Percentiles rank a stretch among this genome's conserved stretches.
These are phyloP conservation scores for Kodamaea jinghongensis DNA, from an alignment of 805 yeast genomes.

Conservation along the genomic window DNA sequence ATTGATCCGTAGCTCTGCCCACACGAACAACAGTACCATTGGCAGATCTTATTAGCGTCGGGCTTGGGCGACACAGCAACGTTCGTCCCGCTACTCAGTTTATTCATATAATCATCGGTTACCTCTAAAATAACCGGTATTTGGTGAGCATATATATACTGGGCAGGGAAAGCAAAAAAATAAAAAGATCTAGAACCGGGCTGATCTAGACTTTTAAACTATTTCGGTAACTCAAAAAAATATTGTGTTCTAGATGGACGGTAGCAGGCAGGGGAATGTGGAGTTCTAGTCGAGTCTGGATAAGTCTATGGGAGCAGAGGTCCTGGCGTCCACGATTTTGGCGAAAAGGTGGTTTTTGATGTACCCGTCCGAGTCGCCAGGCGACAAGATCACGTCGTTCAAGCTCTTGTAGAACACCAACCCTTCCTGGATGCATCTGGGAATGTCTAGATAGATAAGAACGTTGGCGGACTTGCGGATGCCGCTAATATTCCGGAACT, in stretches of 20 bases:
- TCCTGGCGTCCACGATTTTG: constrained; percentile 18
- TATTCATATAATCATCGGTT: no score
- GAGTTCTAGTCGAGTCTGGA: no score
- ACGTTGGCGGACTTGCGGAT: constrained; percentile 59
- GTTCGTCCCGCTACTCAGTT: no score
- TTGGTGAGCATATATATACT: no score
- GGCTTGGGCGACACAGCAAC: neutral
- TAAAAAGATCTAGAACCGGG: no score
- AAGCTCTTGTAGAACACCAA: constrained; percentile 57
- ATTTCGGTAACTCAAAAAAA: no score
- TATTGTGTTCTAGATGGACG: no score
- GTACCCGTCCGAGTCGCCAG: constrained; percentile 57
- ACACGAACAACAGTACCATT: constrained; percentile 43
- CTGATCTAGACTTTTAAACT: no score
- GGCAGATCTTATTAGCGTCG: constrained; percentile 29
- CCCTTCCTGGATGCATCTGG: constrained; percentile 40
- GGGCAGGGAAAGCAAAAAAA: no score
- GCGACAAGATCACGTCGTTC: constrained; percentile 72
- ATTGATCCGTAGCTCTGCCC: constrained; percentile 39
- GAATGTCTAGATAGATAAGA: constrained; percentile 60
- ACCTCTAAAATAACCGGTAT: no score
- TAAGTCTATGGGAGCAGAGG: neutral
- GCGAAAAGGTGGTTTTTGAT: constrained; percentile 45
- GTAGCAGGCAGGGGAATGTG: no score
- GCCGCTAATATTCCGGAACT: constrained; percentile 61